Conservation (phyloP, 176 grass and related monocot genomes). For the Phyllostachys edulis region DNA sequence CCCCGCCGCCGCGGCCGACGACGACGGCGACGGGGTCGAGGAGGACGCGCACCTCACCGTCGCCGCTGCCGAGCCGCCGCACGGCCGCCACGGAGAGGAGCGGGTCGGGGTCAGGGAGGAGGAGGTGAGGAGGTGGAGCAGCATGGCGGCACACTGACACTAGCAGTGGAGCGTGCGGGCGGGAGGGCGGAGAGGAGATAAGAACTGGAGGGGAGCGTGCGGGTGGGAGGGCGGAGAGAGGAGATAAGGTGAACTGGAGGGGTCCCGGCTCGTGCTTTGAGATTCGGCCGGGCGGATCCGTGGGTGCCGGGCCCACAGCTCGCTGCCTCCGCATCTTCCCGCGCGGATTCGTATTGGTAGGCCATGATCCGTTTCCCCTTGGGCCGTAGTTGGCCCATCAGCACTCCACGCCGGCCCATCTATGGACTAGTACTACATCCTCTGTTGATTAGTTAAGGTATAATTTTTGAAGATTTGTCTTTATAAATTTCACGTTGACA, state of each 20-base stretch:
- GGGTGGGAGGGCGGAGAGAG: not conserved
- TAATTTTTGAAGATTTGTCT: not conserved
- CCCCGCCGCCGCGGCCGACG: constrained; percentile 28
- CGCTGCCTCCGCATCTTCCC: constrained; percentile 24
- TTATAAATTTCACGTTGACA: no score
- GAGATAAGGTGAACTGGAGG: constrained; percentile 34
- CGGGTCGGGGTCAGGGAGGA: constrained; percentile 11
- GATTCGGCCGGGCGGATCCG: constrained; percentile 32
- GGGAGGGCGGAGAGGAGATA: constrained; percentile 29
- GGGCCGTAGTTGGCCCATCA: not conserved
- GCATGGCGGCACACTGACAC: constrained; percentile 42
- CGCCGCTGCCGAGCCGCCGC: not conserved
- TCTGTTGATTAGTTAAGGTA: not conserved
- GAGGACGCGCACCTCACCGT: constrained; percentile 36
- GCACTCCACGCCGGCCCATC: no score
- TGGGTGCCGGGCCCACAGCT: not conserved
- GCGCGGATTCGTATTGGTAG: constrained; percentile 54
- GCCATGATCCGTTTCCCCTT: not conserved
- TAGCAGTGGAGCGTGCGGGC: not conserved
- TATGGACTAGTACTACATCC: not conserved
- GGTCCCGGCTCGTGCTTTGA: not conserved
- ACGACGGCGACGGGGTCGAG: constrained; percentile 1
- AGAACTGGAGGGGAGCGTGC: constrained; percentile 9
- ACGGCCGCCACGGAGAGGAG: not conserved
- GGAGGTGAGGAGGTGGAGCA: constrained; percentile 43